phyloP scores from a whole-genome alignment of 1,284 basidiomycete genomes.

The Heterobasidion occidentale region DNA sequence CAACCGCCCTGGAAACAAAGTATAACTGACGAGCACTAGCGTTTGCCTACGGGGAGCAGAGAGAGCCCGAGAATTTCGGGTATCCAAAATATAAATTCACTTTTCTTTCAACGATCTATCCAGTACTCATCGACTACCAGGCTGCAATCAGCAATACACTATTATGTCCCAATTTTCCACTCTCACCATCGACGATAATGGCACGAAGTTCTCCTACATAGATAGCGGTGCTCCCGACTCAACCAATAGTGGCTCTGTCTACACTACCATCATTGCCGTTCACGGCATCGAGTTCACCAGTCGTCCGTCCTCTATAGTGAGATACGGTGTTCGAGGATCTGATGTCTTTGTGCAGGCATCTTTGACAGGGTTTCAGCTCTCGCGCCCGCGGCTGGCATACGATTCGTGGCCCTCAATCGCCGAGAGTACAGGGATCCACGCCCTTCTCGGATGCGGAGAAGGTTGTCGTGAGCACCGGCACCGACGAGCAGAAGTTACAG shows the following conservation, averaged over 20 bases:
- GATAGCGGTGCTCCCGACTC: slow-evolving; percentile 10
- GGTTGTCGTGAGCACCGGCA: slow-evolving; percentile 14
- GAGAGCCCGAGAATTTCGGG: too few species aligned
- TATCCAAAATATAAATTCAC: too few species aligned
- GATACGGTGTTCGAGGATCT: too few species aligned
- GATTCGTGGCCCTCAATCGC: slow-evolving; percentile 15
- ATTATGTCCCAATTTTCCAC: not conserved
- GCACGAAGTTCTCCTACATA: slow-evolving; percentile 8
- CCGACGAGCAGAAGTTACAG: slow-evolving; percentile 12
- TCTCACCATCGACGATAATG: slow-evolving; percentile 4
- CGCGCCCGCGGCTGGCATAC: not conserved
- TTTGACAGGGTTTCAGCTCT: not conserved
- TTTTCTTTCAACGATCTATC: too few species aligned
- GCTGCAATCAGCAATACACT: too few species aligned
- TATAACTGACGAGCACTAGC: too few species aligned
- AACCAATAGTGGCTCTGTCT: not conserved
- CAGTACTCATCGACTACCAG: too few species aligned
- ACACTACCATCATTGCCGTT: slow-evolving; percentile 12
- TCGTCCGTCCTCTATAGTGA: slow-evolving; percentile 4
- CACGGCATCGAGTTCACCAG: slow-evolving; percentile 10
- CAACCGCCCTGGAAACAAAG: too few species aligned
- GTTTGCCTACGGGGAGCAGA: too few species aligned
- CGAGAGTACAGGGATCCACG: slow-evolving; percentile 17
- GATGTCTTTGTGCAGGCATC: too few species aligned
- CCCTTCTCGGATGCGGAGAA: slow-evolving; percentile 15